Evolutionary conservation across 129 eudicot species (phyloP).

Genomic region (Flaveria brownii): DNA sequence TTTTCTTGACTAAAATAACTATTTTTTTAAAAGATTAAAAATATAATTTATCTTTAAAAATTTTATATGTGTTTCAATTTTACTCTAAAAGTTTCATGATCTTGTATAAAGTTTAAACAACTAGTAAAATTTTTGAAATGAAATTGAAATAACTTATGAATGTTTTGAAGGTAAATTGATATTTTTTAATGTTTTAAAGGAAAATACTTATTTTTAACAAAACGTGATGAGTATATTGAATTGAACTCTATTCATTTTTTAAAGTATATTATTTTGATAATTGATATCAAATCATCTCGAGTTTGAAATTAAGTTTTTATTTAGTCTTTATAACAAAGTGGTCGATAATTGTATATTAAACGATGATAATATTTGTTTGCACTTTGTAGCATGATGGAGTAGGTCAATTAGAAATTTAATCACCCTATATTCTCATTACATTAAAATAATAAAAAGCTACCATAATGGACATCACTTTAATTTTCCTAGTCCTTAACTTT

Average conservation of each 20-base stretch:
- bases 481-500: neutral
- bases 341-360: neutral
- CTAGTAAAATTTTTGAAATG: too few species aligned
- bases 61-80: too few species aligned
- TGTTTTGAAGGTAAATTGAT: too few species aligned
- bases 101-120: too few species aligned
- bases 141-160: too few species aligned
- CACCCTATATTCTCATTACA: neutral
- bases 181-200: too few species aligned
- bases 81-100: too few species aligned
- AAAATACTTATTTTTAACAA: too few species aligned
- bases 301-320: neutral
- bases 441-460: constrained; percentile 19
- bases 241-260: constrained; percentile 7
- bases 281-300: neutral
- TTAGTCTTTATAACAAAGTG: neutral
- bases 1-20: too few species aligned
- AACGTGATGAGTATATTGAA: too few species aligned
- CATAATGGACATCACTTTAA: constrained; percentile 23
- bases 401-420: constrained; percentile 12
- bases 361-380: neutral
- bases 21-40: too few species aligned
- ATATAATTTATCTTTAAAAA: too few species aligned
- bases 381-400: constrained; percentile 21
- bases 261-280: neutral